Evolutionary conservation across 176 grass and related monocot species (phyloP), one percentile per base, ranked within the genome.

Genomic region (Cocos nucifera): DNA sequence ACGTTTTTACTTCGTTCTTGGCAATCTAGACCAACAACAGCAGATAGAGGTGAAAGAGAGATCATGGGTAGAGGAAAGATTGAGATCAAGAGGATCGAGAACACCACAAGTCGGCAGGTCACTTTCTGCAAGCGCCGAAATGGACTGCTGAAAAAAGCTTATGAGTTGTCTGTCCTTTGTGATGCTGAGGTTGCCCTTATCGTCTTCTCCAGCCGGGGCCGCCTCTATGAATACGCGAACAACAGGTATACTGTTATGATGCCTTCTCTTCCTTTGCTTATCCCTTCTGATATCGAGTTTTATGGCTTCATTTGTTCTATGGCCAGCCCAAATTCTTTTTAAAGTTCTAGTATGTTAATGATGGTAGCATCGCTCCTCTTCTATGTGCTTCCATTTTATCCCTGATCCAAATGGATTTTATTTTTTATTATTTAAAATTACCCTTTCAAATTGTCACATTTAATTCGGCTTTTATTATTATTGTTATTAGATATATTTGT

Each of bases 71-170:
- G 79, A 17, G 79, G 79, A 73, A 82, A 82, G 73, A 82, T 82
- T 48, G 79, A 82, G 79, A 82, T 82, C 21, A 82, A 82, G 73
- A 50, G 79, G 58, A 82, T 82, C 53, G 79, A 82, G 65, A 82
- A 82, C 79, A 77, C 49, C 17, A 82, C 79, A 14, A 82, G 73
- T 62, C 66, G 79, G n/a, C 79, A 82, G 54, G 79, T 82, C 3
- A 82, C 79, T 5, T 82, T 82, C 58, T 82, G 79, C 79, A 82
- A 82, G 73, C 63, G 79, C 52, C 68, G 79, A 35, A 82, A 77
- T 35, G 79, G 79, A 28, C 32, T 82, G 48, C 79, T 82, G 53
- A 82, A 82, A 61, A 82, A 82, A 30, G 79, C 79, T 0, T 82
- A 82, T 56, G 79, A 82, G 23, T 21, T 82, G 44, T 82, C 79